A percentile compares a stretch with the other conserved stretches of the same genome.
phyloP scores from a whole-genome alignment of 208 protist genomes.

The Leishmania martiniquensis region DNA sequence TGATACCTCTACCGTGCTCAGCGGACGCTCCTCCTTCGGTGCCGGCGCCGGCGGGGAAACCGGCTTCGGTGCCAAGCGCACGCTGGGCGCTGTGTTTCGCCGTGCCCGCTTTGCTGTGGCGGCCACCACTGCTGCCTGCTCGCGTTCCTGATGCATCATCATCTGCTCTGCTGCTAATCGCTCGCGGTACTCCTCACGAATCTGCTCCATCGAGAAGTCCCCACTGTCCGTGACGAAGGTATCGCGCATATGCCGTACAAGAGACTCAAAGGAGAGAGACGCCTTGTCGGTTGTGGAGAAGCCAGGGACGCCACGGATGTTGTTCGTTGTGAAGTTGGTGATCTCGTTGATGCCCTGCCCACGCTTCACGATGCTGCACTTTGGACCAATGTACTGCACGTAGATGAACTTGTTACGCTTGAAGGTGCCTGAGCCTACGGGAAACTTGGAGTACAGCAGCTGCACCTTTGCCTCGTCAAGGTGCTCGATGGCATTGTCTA shows the following conservation, averaged over 20 bases:
- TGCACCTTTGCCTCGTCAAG: constrained; percentile 81
- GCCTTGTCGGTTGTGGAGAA: constrained; percentile 71
- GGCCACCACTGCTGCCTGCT: constrained; percentile 17
- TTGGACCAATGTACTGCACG: constrained; percentile 74
- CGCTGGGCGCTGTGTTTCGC: constrained; percentile 18
- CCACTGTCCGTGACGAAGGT: constrained; percentile 83
- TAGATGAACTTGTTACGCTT: constrained; percentile 89
- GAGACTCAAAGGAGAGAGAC: constrained; percentile 57
- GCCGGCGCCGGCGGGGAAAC: neutral
- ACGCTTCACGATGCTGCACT: constrained; percentile 79
- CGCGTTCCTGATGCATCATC: constrained; percentile 59
- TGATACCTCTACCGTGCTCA: constrained; percentile 25
- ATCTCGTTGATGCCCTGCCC: constrained; percentile 73
- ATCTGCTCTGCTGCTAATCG: constrained; percentile 60
- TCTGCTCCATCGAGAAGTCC: constrained; percentile 75
- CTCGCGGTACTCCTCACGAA: constrained; percentile 70
- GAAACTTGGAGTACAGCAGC: constrained; percentile 81
- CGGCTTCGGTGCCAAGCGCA: constrained; percentile 8
- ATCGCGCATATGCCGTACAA: constrained; percentile 69
- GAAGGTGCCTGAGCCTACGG: constrained; percentile 83
- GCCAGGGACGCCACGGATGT: constrained; percentile 58
- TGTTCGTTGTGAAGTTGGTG: constrained; percentile 48
- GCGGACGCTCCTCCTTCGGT: constrained; percentile 12
- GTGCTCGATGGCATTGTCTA: constrained; percentile 65
- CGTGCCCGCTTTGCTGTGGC: constrained; percentile 18